A percentile compares a stretch with the other conserved stretches of the same genome.
Conservation (phyloP, 2,329 filamentous ascomycete species). For the Alternaria sp. region DNA sequence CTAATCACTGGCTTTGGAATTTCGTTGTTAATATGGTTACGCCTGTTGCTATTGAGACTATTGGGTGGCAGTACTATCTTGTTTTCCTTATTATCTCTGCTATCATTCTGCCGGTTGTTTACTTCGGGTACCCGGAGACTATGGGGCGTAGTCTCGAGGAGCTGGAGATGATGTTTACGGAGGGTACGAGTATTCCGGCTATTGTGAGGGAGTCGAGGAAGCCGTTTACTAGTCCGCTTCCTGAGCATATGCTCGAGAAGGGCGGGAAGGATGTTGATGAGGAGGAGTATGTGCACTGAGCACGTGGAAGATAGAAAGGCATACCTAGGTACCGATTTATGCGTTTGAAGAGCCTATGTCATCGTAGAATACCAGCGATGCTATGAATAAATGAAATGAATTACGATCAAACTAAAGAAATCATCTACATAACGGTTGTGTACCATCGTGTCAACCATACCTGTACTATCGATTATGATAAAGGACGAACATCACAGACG, state of each 20-base stretch:
- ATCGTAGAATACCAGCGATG: not conserved
- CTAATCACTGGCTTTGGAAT: constrained; percentile 57
- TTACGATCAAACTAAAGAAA: not conserved
- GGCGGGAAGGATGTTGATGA: constrained; percentile 13
- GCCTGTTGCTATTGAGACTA: constrained; percentile 55
- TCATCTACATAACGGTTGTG: too few species aligned
- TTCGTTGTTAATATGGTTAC: constrained; percentile 38
- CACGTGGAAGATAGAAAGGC: not conserved
- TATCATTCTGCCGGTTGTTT: constrained; percentile 55
- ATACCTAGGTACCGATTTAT: not conserved
- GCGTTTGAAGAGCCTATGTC: not conserved
- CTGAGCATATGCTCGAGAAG: constrained; percentile 19
- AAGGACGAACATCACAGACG: too few species aligned
- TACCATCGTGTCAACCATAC: too few species aligned
- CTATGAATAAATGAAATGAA: not conserved
- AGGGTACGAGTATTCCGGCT: constrained; percentile 38
- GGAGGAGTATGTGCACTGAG: constrained; percentile 6
- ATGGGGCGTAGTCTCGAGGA: constrained; percentile 58
- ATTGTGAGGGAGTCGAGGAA: constrained; percentile 28
- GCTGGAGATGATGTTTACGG: constrained; percentile 51
- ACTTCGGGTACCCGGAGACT: constrained; percentile 56
- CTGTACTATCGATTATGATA: too few species aligned
- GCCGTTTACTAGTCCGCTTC: constrained; percentile 19
- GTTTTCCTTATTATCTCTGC: constrained; percentile 57
- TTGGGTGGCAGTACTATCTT: constrained; percentile 61